phyloP scores from a whole-genome alignment of 257 asterid species.

The Echites panduratus region DNA sequence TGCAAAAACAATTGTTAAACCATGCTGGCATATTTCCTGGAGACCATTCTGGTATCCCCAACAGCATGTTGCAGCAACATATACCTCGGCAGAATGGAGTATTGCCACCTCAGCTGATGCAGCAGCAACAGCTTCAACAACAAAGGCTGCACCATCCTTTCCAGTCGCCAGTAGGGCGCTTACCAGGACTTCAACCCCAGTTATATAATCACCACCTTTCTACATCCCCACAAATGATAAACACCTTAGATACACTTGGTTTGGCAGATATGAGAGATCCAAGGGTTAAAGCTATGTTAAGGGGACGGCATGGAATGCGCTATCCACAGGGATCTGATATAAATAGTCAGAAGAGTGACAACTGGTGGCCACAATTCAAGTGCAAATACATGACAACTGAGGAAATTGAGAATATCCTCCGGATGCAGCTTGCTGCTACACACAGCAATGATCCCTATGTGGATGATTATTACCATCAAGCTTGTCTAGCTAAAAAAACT shows the following conservation, averaged over 20 bases:
- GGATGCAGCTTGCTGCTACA: conserved; percentile 83
- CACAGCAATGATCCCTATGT: conserved; percentile 89
- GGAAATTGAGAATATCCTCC: conserved; percentile 78
- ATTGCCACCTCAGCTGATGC: conserved; percentile 49
- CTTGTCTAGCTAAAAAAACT: conserved; percentile 73
- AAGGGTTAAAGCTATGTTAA: conserved; percentile 47
- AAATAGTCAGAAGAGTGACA: conserved; percentile 40
- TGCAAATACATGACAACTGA: conserved; percentile 79
- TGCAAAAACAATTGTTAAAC: conserved; percentile 58
- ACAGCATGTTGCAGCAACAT: conserved; percentile 49
- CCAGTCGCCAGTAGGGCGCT: conserved; percentile 52
- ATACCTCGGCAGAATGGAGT: conserved; percentile 61
- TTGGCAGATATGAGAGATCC: conserved; percentile 75
- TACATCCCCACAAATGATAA: conserved; percentile 53
- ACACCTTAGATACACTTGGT: conserved; percentile 54
- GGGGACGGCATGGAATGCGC: conserved; percentile 53
- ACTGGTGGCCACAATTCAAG: conserved; percentile 64
- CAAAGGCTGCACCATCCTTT: conserved; percentile 51
- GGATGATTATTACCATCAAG: conserved; percentile 93
- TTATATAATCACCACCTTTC: conserved; percentile 45
- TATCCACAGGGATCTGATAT: conserved; percentile 47
- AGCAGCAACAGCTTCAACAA: conserved; percentile 59
- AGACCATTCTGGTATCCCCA: conserved; percentile 47
- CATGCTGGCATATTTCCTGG: conserved; percentile 42
- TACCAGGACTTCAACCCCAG: conserved; percentile 55